These are phyloP conservation scores for Fusarium liriodendri DNA, from an alignment of 2,329 filamentous ascomycete genomes.

Conservation along the genomic window DNA sequence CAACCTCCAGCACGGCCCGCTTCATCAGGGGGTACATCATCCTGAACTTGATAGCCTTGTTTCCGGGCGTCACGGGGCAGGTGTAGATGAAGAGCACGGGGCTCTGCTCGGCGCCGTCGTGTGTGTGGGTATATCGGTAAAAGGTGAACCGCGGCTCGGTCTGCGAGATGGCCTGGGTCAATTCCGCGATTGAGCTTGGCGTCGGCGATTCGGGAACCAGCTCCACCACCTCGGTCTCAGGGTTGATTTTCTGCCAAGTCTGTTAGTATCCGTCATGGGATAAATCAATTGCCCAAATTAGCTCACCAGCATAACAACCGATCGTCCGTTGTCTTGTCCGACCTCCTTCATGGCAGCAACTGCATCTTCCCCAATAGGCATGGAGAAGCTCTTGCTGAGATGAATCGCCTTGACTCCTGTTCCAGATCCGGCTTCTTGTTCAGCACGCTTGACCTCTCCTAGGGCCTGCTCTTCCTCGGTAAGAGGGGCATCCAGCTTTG, in stretches of 20 bases:
- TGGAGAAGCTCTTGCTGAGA: conserved; percentile 66
- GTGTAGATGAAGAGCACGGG: conserved; percentile 86
- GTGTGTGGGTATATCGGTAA: conserved; percentile 73
- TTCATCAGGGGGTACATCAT: conserved; percentile 86
- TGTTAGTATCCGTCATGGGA: conserved; percentile 8
- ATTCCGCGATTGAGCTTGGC: conserved; percentile 66
- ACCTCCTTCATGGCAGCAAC: conserved; percentile 72
- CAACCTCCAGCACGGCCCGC: conserved; percentile 73
- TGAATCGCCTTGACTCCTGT: conserved; percentile 71
- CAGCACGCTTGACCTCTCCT: conserved; percentile 78
- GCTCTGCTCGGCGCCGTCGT: conserved; percentile 62
- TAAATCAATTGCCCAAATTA: not conserved
- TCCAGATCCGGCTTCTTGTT: conserved; percentile 78
- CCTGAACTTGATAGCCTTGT: conserved; percentile 80
- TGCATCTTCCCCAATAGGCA: conserved; percentile 72
- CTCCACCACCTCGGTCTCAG: conserved; percentile 75
- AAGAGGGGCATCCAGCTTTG: conserved; percentile 72
- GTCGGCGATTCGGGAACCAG: conserved; percentile 66
- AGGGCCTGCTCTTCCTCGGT: conserved; percentile 82
- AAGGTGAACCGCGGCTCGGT: conserved; percentile 83
- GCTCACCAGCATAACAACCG: conserved; percentile 74
- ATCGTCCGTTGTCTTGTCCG: conserved; percentile 60
- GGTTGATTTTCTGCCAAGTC: conserved; percentile 73
- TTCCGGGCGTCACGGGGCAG: conserved; percentile 73
- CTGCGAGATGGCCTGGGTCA: conserved; percentile 70